phyloP scores from a whole-genome alignment of 1,139 yeast genomes.

The Lodderomyces elongisporus region DNA sequence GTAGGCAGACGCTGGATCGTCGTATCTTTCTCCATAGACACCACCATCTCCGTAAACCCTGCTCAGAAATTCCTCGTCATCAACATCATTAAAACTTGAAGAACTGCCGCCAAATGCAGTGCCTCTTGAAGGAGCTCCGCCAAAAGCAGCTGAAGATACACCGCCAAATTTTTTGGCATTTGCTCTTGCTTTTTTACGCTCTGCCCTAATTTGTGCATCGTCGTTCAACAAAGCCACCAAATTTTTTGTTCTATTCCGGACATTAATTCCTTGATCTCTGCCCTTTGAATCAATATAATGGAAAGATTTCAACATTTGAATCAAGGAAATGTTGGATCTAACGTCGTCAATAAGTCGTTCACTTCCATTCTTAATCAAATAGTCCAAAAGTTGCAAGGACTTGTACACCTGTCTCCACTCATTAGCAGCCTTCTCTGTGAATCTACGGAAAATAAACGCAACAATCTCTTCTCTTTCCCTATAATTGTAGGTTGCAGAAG shows the following conservation, averaged over 20 bases:
- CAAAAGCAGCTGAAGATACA: slow-evolving; percentile 48
- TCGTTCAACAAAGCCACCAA: slow-evolving; percentile 68
- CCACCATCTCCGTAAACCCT: slow-evolving; percentile 80
- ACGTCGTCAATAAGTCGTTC: slow-evolving; percentile 96
- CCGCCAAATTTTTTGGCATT: slow-evolving; percentile 79
- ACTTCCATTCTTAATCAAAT: slow-evolving; percentile 84
- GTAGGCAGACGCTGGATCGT: slow-evolving; percentile 47
- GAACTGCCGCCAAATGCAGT: slow-evolving; percentile 23
- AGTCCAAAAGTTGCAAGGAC: slow-evolving; percentile 85
- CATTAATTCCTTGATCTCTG: slow-evolving; percentile 94
- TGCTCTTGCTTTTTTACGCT: slow-evolving; percentile 83
- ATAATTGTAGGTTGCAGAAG: slow-evolving; percentile 89
- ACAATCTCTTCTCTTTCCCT: slow-evolving; percentile 74
- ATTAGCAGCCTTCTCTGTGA: slow-evolving; percentile 90
- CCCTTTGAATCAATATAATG: slow-evolving; percentile 94
- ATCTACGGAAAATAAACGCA: slow-evolving; percentile 69
- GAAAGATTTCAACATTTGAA: slow-evolving; percentile 87
- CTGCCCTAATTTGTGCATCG: slow-evolving; percentile 71
- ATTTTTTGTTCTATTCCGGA: slow-evolving; percentile 83
- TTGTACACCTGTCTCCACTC: slow-evolving; percentile 99
- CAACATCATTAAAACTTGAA: slow-evolving; percentile 15
- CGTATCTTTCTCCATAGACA: slow-evolving; percentile 66
- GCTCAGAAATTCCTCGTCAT: slow-evolving; percentile 45
- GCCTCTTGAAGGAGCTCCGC: slow-evolving; percentile 42
- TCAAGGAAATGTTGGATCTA: slow-evolving; percentile 72